These are phyloP conservation scores for Colletotrichum zoysiae DNA, from an alignment of 2,329 filamentous ascomycete species.

Conservation along the genomic window DNA sequence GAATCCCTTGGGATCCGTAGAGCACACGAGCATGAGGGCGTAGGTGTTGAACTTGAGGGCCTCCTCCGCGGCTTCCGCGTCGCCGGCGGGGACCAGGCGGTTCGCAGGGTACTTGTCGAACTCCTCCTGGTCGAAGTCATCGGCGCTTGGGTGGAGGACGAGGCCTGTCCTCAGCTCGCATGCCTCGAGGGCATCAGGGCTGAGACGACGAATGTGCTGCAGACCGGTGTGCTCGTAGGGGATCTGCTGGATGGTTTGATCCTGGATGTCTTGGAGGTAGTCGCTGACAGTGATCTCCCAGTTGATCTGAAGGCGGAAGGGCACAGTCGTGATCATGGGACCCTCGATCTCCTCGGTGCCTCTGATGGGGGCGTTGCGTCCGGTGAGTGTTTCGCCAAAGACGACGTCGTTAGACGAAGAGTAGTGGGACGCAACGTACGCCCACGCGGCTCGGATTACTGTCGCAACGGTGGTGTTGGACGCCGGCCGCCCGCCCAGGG, in stretches of 20 bases:
- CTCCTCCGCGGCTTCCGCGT: constrained; percentile 69
- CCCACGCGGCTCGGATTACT: constrained; percentile 71
- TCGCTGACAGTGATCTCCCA: constrained; percentile 57
- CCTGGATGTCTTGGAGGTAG: constrained; percentile 69
- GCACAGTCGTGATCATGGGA: constrained; percentile 72
- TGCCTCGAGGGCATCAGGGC: constrained; percentile 65
- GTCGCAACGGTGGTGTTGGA: constrained; percentile 65
- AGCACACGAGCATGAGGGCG: constrained; percentile 75
- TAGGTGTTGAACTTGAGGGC: constrained; percentile 71
- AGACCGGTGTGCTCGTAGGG: constrained; percentile 74
- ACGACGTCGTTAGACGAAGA: constrained; percentile 65
- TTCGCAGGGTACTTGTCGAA: constrained; percentile 57
- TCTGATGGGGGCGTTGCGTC: constrained; percentile 63
- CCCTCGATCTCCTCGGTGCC: constrained; percentile 68
- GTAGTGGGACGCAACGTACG: constrained; percentile 66
- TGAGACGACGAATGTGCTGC: constrained; percentile 70
- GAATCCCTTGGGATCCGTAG: constrained; percentile 67
- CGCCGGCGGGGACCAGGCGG: constrained; percentile 66
- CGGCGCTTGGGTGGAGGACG: constrained; percentile 63
- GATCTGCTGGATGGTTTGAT: constrained; percentile 68
- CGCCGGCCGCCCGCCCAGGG: constrained; percentile 49
- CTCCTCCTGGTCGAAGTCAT: constrained; percentile 48
- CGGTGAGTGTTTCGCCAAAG: constrained; percentile 71
- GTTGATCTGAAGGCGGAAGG: constrained; percentile 63
- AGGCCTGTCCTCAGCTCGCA: constrained; percentile 68